Percentiles rank a stretch among this genome's conserved stretches.
These are phyloP conservation scores for Carex kokanica DNA, from an alignment of 176 grass and related monocot species.

Conservation along the genomic window DNA sequence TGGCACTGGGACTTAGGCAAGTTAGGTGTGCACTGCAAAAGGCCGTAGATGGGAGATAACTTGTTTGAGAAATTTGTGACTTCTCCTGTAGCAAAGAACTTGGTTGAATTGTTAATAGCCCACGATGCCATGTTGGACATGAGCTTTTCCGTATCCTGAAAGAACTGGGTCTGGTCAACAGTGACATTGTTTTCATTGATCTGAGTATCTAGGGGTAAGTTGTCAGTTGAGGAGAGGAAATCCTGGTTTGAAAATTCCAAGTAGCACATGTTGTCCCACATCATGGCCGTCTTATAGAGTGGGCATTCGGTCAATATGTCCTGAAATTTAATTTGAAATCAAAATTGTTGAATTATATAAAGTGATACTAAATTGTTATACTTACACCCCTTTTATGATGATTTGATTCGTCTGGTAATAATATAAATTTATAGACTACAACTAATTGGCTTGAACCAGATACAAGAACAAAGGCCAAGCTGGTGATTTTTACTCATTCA, in stretches of 20 bases:
- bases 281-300: constrained; percentile 23
- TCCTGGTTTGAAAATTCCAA: constrained; percentile 38
- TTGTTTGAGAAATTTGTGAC: constrained; percentile 24
- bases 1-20: constrained; percentile 27
- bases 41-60: constrained; percentile 24
- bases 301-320: not conserved
- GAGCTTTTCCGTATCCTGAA: not conserved
- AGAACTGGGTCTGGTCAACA: not conserved
- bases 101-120: constrained; percentile 22
- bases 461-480: not conserved
- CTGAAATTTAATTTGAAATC: constrained; percentile 8
- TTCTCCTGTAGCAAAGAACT: constrained; percentile 28
- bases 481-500: not conserved
- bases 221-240: constrained; percentile 29
- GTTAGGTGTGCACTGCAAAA: constrained; percentile 37
- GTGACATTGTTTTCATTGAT: constrained; percentile 14
- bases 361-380: not conserved
- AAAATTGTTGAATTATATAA: not conserved
- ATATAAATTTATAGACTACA: not conserved
- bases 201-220: not conserved
- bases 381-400: not conserved
- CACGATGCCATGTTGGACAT: constrained; percentile 14
- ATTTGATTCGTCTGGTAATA: not conserved
- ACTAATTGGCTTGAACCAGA: not conserved
- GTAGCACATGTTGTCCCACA: constrained; percentile 29